Percentiles rank a stretch among this genome's conserved stretches.
Evolutionary conservation across 208 protist genomes (phyloP).

Genomic region (Wallacemonas sp.): DNA sequence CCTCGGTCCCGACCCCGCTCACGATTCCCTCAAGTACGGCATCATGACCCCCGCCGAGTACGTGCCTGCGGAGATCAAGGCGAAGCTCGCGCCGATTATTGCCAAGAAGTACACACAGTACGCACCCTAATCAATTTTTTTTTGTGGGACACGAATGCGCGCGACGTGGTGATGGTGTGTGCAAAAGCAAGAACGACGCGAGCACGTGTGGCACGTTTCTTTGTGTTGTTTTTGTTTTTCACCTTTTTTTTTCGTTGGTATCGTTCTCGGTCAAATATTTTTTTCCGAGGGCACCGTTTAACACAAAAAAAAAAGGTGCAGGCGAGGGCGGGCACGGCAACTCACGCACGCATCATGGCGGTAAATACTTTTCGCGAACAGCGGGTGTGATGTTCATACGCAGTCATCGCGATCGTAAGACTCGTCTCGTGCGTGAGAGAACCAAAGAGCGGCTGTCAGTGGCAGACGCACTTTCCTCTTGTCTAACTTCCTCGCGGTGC

Average conservation of each 20-base stretch:
- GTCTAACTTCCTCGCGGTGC: too few relatives aligned
- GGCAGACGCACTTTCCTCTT: too few relatives aligned
- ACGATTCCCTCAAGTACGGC: constrained; percentile 42
- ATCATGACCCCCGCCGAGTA: constrained; percentile 49
- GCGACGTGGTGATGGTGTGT: not conserved
- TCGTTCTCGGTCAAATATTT: too few relatives aligned
- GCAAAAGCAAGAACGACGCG: not conserved
- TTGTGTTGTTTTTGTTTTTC: not conserved
- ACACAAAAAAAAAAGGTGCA: too few relatives aligned
- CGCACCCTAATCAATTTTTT: constrained; percentile 11
- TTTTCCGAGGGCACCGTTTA: too few relatives aligned
- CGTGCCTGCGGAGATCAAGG: constrained; percentile 41
- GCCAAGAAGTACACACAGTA: constrained; percentile 57
- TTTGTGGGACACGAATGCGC: not conserved
- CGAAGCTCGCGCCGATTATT: constrained; percentile 48
- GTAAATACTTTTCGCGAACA: too few relatives aligned
- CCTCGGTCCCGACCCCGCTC: constrained; percentile 50
- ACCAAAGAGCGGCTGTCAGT: too few relatives aligned
- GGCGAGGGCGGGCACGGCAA: too few relatives aligned
- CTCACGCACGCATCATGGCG: too few relatives aligned
- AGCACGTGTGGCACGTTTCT: not conserved
- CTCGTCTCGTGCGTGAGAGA: too few relatives aligned
- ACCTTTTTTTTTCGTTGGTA: constrained; percentile 4
- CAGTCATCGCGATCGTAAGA: too few relatives aligned
- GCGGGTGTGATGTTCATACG: too few relatives aligned